A percentile compares a stretch with the other conserved stretches of the same genome.
phyloP scores from a whole-genome alignment of 257 asterid species.

The Nicotiana obtusifolia region DNA sequence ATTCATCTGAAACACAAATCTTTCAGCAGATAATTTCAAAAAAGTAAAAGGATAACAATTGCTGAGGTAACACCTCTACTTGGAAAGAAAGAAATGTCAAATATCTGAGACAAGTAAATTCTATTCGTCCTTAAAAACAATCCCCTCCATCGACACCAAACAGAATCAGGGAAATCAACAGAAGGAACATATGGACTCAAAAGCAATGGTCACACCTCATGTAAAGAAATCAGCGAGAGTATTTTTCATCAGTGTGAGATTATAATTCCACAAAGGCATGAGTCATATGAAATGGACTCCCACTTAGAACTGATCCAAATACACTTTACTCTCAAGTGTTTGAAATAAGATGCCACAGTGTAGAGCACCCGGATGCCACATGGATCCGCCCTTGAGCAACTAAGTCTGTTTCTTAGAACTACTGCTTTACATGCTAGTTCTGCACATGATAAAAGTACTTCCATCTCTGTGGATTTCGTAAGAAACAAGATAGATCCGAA shows the following conservation, averaged over 20 bases:
- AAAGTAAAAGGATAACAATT: neutral
- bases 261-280: neutral
- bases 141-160: neutral
- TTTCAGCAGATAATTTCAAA: neutral
- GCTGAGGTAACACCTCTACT: neutral
- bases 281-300: neutral
- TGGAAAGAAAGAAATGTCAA: neutral
- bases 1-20: constrained; percentile 58
- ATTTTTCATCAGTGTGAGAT: neutral
- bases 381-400: too few species aligned
- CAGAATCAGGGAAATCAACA: neutral
- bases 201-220: neutral
- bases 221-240: neutral
- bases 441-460: neutral
- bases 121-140: neutral
- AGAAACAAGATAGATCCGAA: neutral
- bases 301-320: neutral
- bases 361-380: neutral
- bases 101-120: neutral
- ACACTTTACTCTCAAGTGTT: neutral
- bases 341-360: neutral
- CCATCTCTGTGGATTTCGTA: neutral
- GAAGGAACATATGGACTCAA: neutral
- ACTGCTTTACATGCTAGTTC: neutral
- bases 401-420: neutral